phyloP scores from a whole-genome alignment of 1,139 yeast species.

The Magnusiomyces sp. region DNA sequence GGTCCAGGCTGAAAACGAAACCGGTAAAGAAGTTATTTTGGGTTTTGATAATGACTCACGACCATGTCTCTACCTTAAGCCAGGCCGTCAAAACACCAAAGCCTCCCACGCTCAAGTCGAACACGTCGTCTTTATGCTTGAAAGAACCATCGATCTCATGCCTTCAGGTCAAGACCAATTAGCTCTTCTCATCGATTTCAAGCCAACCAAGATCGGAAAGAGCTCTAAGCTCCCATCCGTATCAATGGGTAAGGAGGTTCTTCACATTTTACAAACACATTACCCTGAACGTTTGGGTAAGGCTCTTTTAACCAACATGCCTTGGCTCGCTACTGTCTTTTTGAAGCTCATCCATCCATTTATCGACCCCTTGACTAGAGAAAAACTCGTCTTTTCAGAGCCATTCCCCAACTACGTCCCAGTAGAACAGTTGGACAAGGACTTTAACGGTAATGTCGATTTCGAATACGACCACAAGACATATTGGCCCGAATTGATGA shows the following conservation, averaged over 20 bases:
- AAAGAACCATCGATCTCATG: slow-evolving; percentile 84
- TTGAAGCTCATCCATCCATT: slow-evolving; percentile 85
- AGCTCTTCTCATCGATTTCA: slow-evolving; percentile 83
- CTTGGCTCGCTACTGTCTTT: slow-evolving; percentile 87
- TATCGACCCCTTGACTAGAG: slow-evolving; percentile 89
- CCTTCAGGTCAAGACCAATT: slow-evolving; percentile 92
- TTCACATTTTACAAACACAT: slow-evolving; percentile 84
- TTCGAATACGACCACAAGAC: slow-evolving; percentile 71
- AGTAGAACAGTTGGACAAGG: slow-evolving; percentile 66
- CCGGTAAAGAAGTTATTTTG: slow-evolving; percentile 81
- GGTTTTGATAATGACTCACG: slow-evolving; percentile 86
- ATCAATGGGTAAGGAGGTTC: slow-evolving; percentile 68
- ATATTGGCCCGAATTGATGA: slow-evolving; percentile 70
- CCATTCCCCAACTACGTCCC: slow-evolving; percentile 82
- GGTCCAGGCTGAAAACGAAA: slow-evolving; percentile 62
- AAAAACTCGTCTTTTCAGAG: slow-evolving; percentile 82
- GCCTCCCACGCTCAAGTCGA: slow-evolving; percentile 83
- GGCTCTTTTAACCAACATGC: slow-evolving; percentile 84
- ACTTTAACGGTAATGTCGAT: slow-evolving; percentile 75
- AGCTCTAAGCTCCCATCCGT: slow-evolving; percentile 75
- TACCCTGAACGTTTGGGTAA: slow-evolving; percentile 93
- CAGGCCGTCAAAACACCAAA: slow-evolving; percentile 90
- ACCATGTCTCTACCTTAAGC: slow-evolving; percentile 82
- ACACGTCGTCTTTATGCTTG: slow-evolving; percentile 85
- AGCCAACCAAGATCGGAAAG: slow-evolving; percentile 49